Base-by-base conservation (phyloP, 257 asterid species). In the Nicotiana noctiflora region DNA sequence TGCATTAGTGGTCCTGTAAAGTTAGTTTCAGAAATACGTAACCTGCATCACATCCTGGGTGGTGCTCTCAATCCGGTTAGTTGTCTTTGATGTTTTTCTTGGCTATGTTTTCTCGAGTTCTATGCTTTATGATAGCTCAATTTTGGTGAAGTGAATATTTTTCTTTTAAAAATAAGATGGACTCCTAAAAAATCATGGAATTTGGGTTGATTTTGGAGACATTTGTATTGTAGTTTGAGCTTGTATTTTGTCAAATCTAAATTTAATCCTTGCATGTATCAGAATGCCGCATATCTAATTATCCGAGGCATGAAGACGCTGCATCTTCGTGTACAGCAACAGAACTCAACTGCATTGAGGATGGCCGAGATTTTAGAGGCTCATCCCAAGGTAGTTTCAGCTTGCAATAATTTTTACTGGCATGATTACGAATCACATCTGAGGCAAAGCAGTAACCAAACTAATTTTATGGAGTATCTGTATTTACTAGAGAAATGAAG, bases 361-460 rank as follows among this genome's bases (percentile, higher is more conserved):
- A 96, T 94, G 97, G 98, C 98, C 93, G 93, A 91, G 84, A 86
- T 94, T 92, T 94, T 96, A 90, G 98, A 96, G 97, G 98, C 98
- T 81, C 98, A 94, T 94, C 98, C 98, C 82, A 96, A 91, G 98
- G 99, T 96, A 90, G 62, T 52, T 4, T 18, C 32, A 13, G 25
- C 62, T 49, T 74, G 49, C 23, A 8, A 49, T 25, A 46, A 52
- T 21, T 74, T 25, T 40, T 74, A 37, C 34, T 25, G 62, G 51
- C 79, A 14, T 72, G 78, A 49, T 74, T 49, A 40, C 17, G 17
- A 51, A 74, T 51, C 62, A 74, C 61, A 51, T 23, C 27, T 49
- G 11, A n/a, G 27, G 25, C 11, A 74, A 60, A 74, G 79, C 25
- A 49, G 27, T 25, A 49, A 6, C 44, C 23, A 23, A 49, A 74